A percentile compares a stretch with the other conserved stretches of the same genome.
These are phyloP conservation scores for Juncus effusus DNA, from an alignment of 176 grass and related monocot species.

Conservation along the genomic window DNA sequence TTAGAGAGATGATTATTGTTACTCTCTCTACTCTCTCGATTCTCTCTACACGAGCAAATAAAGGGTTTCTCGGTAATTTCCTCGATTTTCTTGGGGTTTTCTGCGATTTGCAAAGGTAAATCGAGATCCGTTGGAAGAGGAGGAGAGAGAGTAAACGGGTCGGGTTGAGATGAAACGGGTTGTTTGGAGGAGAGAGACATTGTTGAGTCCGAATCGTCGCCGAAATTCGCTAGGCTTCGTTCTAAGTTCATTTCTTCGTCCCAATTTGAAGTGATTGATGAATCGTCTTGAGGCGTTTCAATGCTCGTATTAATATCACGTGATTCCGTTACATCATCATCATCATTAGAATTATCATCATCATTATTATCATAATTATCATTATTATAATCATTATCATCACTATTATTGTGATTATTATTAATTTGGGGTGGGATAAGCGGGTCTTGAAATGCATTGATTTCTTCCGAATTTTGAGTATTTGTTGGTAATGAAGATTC, in stretches of 20 bases:
- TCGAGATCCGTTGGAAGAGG: not conserved
- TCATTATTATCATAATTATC: not conserved
- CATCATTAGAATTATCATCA: not conserved
- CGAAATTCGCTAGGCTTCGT: conserved; percentile 38
- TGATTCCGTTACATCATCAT: not conserved
- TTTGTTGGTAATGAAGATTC: conserved; percentile 4
- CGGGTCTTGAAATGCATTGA: conserved; percentile 1
- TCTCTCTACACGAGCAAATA: conserved; percentile 67
- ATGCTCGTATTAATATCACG: conserved; percentile 27
- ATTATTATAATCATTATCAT: not conserved
- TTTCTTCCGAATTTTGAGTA: conserved; percentile 5
- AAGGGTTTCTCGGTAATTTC: conserved; percentile 43
- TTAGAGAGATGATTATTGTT: conserved; percentile 26
- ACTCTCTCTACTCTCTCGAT: not conserved
- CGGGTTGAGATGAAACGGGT: conserved; percentile 30
- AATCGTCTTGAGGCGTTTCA: conserved; percentile 60
- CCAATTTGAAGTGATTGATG: conserved; percentile 70
- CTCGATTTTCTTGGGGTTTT: conserved; percentile 30
- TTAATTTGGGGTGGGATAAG: not conserved
- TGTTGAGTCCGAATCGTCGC: conserved; percentile 42
- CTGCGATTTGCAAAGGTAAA: conserved; percentile 30
- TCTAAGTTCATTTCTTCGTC: conserved; percentile 47
- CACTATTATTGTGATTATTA: not conserved
- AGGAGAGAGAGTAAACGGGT: not conserved
- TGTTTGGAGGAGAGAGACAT: conserved; percentile 54